Percentiles rank a stretch among this genome's conserved stretches.
These are phyloP conservation scores for Podospora tetraspora DNA, from an alignment of 495 filamentous ascomycete species.

Conservation along the genomic window DNA sequence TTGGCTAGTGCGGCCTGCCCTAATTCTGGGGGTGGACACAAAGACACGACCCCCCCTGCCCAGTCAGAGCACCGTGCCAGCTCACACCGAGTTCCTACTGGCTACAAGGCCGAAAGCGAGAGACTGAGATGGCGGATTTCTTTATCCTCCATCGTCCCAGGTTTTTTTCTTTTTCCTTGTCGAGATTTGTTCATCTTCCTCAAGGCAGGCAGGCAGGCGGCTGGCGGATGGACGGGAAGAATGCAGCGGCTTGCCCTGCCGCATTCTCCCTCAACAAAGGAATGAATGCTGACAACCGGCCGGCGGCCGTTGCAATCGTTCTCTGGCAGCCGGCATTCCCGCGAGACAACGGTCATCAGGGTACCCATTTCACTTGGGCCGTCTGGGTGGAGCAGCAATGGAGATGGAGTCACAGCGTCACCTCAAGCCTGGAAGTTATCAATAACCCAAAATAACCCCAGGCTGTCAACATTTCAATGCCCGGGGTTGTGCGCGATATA, in stretches of 20 bases:
- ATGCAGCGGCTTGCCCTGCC: neutral
- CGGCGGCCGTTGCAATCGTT: neutral
- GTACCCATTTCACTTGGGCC: neutral
- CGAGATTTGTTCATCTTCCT: neutral
- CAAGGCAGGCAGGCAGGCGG: too few species aligned
- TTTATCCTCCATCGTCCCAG: neutral
- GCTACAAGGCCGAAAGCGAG: neutral
- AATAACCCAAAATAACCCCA: neutral
- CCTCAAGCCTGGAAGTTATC: neutral
- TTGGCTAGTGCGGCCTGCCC: slow-evolving; percentile 5
- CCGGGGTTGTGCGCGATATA: neutral
- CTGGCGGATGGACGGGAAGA: neutral
- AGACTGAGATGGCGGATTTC: neutral
- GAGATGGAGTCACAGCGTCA: neutral
- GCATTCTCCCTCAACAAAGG: slow-evolving; percentile 4
- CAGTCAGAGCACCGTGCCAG: slow-evolving; percentile 7
- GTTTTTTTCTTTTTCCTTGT: neutral
- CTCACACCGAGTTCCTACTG: slow-evolving; percentile 4
- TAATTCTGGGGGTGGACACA: slow-evolving; percentile 9
- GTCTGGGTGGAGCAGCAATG: neutral
- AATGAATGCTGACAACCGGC: slow-evolving; percentile 7
- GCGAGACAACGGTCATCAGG: slow-evolving; percentile 1
- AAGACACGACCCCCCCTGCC: neutral
- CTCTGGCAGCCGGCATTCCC: slow-evolving; percentile 2
- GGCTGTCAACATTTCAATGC: neutral